phyloP scores from a whole-genome alignment of 352 stramenopile genomes.

The Elongisporangium senticosum region DNA sequence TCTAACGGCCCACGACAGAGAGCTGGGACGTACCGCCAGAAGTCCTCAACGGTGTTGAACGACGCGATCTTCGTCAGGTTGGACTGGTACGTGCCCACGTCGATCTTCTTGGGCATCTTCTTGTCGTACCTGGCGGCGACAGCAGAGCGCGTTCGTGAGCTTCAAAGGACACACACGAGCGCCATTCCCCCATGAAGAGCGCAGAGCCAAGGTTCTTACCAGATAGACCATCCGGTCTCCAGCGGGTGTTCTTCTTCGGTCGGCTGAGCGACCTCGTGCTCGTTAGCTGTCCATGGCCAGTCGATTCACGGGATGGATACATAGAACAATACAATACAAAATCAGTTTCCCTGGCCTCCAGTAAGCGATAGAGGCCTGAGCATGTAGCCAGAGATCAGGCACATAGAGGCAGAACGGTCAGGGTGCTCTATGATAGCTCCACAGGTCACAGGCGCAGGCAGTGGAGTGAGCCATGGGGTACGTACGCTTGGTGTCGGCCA shows the following conservation, averaged over 20 bases:
- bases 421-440: too few relatives aligned
- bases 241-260: conserved; percentile 72
- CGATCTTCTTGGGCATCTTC: conserved; percentile 89
- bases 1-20: background rate
- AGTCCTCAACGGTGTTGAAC: conserved; percentile 90
- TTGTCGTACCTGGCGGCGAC: conserved; percentile 90
- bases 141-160: conserved; percentile 6
- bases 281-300: too few relatives aligned
- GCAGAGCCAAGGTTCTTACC: conserved; percentile 25
- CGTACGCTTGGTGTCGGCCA: too few relatives aligned
- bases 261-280: too few relatives aligned
- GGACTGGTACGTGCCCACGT: conserved; percentile 76
- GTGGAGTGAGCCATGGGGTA: too few relatives aligned
- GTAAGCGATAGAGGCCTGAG: too few relatives aligned
- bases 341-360: too few relatives aligned
- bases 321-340: too few relatives aligned
- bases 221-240: conserved; percentile 87
- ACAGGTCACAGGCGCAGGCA: too few relatives aligned
- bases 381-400: too few relatives aligned
- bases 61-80: conserved; percentile 86
- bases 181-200: background rate
- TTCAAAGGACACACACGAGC: conserved; percentile 5
- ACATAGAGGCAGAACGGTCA: too few relatives aligned
- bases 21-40: conserved; percentile 72
- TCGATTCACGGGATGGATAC: too few relatives aligned